phyloP scores from a whole-genome alignment of 2,329 filamentous ascomycete genomes.

The Zymoseptoria ardabiliae region DNA sequence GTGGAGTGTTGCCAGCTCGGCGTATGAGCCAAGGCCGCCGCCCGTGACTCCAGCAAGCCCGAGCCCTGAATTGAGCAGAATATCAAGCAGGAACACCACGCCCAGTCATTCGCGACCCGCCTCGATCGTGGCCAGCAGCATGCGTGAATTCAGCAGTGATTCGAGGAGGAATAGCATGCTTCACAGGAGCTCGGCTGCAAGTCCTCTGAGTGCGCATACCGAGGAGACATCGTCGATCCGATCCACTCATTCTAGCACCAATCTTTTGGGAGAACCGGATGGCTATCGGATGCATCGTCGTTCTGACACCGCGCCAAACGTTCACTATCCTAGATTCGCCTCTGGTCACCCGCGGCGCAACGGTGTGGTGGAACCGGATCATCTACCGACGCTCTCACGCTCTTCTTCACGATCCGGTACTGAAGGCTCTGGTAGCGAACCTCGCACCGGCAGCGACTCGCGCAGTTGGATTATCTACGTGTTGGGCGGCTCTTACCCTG shows the following conservation, averaged over 20 bases:
- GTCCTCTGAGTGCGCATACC: conserved; percentile 26
- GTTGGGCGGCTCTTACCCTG: conserved; percentile 60
- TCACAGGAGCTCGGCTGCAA: conserved; percentile 22
- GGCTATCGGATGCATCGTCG: conserved; percentile 25
- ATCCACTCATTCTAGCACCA: conserved; percentile 26
- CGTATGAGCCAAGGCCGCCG: conserved; percentile 48
- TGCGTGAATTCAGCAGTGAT: conserved; percentile 24
- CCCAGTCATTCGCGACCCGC: conserved; percentile 28
- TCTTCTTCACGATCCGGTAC: conserved; percentile 23
- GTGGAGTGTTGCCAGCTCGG: conserved; percentile 29
- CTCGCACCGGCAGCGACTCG: conserved; percentile 38
- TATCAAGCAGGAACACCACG: conserved; percentile 32
- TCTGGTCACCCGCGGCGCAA: conserved; percentile 56
- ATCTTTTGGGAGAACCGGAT: conserved; percentile 23
- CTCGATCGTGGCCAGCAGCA: conserved; percentile 27
- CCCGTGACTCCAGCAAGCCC: conserved; percentile 57
- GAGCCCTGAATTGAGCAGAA: conserved; percentile 44
- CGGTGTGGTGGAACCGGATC: conserved; percentile 52
- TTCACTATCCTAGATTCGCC: conserved; percentile 47
- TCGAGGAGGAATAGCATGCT: conserved; percentile 27
- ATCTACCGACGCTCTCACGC: conserved; percentile 44
- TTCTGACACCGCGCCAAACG: conserved; percentile 30
- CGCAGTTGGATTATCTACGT: conserved; percentile 68
- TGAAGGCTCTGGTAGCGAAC: conserved; percentile 24
- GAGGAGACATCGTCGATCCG: conserved; percentile 29